Base-by-base conservation (phyloP, 2,329 filamentous ascomycete genomes). In the Colletotrichum lupini region DNA sequence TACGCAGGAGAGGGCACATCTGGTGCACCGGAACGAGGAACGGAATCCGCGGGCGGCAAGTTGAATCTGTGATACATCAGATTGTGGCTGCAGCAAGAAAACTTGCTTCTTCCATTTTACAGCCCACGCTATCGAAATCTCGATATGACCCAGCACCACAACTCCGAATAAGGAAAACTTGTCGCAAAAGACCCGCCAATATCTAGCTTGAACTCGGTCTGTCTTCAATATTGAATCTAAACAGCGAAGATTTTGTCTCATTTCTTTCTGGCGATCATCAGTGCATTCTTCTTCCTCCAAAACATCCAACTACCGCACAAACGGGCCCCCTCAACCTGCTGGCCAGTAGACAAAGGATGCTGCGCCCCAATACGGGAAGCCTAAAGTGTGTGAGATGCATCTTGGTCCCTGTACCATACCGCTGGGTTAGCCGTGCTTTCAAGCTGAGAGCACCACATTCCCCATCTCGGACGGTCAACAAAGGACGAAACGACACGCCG, bases 401-500 rank as follows among this genome's bases (percentile, higher is more conserved):
- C 55, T 66, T 56, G 32, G 49, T 30, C 30, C 30, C 37, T 35
- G 26, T 46, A 35, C 59, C 71, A 71, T 35, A 5, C 16, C 8
- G 42, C 37, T 56, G 60, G 67, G 32, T 35, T 60, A 58, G 60
- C 60, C 46, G 71, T 42, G 71, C 28, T 30, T 52, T 19, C 35
- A 30, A 55, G n/a, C 49, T 22, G 56, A 63, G n/a, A 26, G n/a
- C 22, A 49, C 42, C 16, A 11, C 42, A 49, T 49, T 49, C n/a
- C 19, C 42, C 4, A 26, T n/a, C 30, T 26, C 1, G 6, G 46
- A 5, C 24, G 14, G 7, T 57, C 42, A 61, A 71, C 56, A 73
- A 73, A 73, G 71, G 22, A 37, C 56, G 49, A 71, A 66, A 61
- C 56, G 14, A 49, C 57, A 65, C 61, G 61, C 67, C 56, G 61